Conservation (phyloP, 306 rosid genomes). For the Prunus mongolica region DNA sequence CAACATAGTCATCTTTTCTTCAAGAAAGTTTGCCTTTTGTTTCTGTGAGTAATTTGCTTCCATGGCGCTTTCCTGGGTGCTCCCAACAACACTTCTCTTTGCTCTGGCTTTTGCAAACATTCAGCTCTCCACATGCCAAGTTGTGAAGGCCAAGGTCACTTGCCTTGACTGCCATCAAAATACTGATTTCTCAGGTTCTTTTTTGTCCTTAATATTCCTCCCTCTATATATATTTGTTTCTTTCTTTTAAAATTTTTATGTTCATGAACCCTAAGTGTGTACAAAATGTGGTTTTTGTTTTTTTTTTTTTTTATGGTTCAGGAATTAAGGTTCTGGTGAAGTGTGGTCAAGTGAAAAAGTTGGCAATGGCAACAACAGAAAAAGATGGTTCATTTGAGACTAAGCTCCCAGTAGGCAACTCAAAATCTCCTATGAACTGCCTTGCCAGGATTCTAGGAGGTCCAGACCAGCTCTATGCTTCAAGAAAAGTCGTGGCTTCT, state of each 20-base stretch:
- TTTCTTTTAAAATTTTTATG: neutral
- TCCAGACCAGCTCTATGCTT: conserved; percentile 48
- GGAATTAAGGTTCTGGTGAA: conserved; percentile 58
- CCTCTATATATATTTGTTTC: neutral
- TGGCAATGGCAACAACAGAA: conserved; percentile 42
- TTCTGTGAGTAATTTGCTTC: neutral
- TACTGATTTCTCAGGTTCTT: conserved; percentile 59
- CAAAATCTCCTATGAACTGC: conserved; percentile 35
- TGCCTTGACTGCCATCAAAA: conserved; percentile 60
- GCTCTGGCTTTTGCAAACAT: conserved; percentile 37
- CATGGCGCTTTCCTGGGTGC: conserved; percentile 50
- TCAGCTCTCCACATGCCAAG: conserved; percentile 42
- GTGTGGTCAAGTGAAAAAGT: conserved; percentile 49
- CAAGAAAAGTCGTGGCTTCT: conserved; percentile 36
- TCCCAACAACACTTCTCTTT: conserved; percentile 39
- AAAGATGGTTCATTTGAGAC: conserved; percentile 58
- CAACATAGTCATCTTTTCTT: neutral
- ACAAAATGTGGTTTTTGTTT: neutral
- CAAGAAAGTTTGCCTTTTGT: neutral
- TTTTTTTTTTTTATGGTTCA: conserved; percentile 13
- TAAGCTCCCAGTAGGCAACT: conserved; percentile 34
- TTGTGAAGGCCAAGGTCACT: conserved; percentile 55
- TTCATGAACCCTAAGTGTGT: neutral
- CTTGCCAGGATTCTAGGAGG: conserved; percentile 62
- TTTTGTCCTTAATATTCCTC: neutral